Evolutionary conservation across 1,139 yeast genomes (phyloP), one percentile per base, ranked within the genome.

Genomic region (Sugiyamaella pinicola): DNA sequence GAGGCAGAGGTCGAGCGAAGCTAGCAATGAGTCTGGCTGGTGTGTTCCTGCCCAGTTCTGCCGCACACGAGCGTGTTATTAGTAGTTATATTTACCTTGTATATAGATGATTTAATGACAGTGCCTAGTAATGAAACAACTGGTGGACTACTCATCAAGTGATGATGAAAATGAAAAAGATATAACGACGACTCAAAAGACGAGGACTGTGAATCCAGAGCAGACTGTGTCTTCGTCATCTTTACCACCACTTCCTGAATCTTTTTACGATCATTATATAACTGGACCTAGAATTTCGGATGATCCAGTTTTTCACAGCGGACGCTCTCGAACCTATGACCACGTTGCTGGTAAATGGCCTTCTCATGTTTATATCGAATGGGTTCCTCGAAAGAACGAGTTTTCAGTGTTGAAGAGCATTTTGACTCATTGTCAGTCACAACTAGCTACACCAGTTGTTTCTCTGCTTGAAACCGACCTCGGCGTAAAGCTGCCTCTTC

Each of bases 311-410:
- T 58, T 66, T 49, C 70, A 69, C 46, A 51, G 57, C 5, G 70
- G 71, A 5, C 56, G 64, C 7, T 47, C 47, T 17, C 55, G 73
- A 15, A 55, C 61, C 2, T 19, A 58, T 13, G 62, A 61, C 1
- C 73, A 69, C 51, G 60, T 57, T 10, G 61, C 58, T 1, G 73
- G 72, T 4, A 47, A 53, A 19, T 69, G 72, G 71, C 72, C 73
- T n/a, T 51, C 65, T 12, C 72, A 68, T 50, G 63, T 68, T 9
- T 69, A 65, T 35, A 33, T 67, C 31, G 71, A 69, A 42, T 69
- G 72, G 69, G 29, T 55, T 6, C 68, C 69, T 1, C 48, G 35
- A 9, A 29, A 15, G 4, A 24, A 33, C 8, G 35, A 47, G 4
- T 21, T 38, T n/a, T 31, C 21, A 5, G 28, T 49, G n/a, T 39